These are phyloP conservation scores for Mortierella sp. DNA, from an alignment of 371 early-diverging fungal genomes.

Conservation along the genomic window DNA sequence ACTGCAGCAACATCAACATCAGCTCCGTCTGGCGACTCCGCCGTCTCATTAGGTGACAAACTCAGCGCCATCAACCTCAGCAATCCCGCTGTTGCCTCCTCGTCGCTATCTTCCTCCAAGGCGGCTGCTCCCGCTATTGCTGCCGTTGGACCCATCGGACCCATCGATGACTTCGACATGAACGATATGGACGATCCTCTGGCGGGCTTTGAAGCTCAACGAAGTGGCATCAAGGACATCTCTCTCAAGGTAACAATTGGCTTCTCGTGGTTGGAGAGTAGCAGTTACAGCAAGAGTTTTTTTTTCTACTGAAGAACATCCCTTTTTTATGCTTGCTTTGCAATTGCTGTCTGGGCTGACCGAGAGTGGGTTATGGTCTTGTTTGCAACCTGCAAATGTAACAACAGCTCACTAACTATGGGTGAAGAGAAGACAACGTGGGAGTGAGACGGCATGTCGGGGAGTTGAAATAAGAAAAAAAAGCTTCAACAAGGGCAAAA, in stretches of 20 bases:
- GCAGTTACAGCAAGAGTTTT: background rate
- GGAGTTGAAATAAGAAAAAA: background rate
- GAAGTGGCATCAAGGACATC: conserved; percentile 52
- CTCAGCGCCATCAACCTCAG: conserved; percentile 24
- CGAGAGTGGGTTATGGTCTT: background rate
- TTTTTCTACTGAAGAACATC: background rate
- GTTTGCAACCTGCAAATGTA: background rate
- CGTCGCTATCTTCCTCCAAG: conserved; percentile 8
- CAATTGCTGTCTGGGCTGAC: background rate
- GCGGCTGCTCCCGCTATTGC: background rate
- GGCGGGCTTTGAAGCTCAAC: conserved; percentile 58
- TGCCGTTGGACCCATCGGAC: conserved; percentile 3
- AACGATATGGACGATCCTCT: conserved; percentile 57
- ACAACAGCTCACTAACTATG: background rate
- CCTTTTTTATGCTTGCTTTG: background rate
- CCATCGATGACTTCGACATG: conserved; percentile 44
- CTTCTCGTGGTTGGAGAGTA: background rate
- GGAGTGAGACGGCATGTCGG: background rate
- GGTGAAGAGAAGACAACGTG: background rate
- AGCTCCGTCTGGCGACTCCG: background rate
- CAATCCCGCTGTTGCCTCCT: conserved; percentile 5
- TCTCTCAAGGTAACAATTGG: conserved; percentile 41
- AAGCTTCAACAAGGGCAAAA: background rate
- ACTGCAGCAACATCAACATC: conserved; percentile 4
- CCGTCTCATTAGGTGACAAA: conserved; percentile 22